Conservation (phyloP, 768 basidiomycete genomes). For the Mycena indigotica region DNA sequence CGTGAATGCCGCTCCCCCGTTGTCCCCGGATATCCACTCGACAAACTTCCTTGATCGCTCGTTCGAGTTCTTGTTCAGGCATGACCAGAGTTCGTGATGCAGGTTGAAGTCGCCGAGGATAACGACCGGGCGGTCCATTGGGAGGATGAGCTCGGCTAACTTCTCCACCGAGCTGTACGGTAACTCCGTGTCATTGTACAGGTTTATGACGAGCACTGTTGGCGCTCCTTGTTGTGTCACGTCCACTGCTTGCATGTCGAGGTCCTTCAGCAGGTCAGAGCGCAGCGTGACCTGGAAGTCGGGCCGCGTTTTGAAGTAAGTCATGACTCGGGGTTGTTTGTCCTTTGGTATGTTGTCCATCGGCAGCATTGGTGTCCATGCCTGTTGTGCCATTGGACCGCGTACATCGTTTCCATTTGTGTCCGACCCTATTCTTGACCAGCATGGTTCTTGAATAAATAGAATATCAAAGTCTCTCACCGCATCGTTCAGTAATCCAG, state of each 20-base stretch:
- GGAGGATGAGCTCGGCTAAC: neutral
- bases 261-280: conserved; percentile 9
- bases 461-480: conserved; percentile 10
- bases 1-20: too few species aligned
- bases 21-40: neutral
- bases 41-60: neutral
- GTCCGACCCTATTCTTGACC: conserved; percentile 13
- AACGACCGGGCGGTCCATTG: neutral
- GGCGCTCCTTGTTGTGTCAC: conserved; percentile 1
- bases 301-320: neutral
- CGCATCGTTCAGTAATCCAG: conserved; percentile 5
- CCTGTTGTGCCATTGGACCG: neutral
- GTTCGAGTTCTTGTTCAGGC: neutral
- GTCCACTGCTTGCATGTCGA: conserved; percentile 18
- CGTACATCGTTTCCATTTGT: neutral
- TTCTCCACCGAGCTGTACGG: too few species aligned
- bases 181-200: too few species aligned
- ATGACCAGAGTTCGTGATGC: neutral
- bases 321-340: conserved; percentile 7
- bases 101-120: neutral
- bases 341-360: neutral
- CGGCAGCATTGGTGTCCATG: neutral
- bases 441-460: conserved; percentile 15
- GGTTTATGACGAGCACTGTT: conserved; percentile 6
- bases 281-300: conserved; percentile 14